These are phyloP conservation scores for Leccinellum rugosiceps DNA, from an alignment of 768 basidiomycete species.

Conservation along the genomic window DNA sequence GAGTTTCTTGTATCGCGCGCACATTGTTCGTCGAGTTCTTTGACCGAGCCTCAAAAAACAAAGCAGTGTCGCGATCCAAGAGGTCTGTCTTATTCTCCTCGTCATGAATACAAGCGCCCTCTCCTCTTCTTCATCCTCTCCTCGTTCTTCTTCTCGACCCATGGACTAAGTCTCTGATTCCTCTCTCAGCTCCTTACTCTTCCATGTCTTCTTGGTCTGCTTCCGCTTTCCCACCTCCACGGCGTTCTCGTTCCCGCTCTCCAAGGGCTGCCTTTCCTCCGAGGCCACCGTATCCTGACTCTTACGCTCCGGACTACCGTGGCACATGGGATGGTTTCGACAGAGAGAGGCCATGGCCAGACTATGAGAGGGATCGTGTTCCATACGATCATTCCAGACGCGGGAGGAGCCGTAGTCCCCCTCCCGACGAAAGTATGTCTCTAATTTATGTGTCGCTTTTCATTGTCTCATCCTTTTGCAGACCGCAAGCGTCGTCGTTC, in stretches of 20 bases:
- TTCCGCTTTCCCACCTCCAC: conserved; percentile 66
- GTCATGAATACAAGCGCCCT: conserved; percentile 76
- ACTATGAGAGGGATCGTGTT: conserved; percentile 66
- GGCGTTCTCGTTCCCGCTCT: conserved; percentile 82
- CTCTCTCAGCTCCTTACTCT: conserved; percentile 40
- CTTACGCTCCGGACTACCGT: conserved; percentile 58
- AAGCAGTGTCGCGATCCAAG: conserved; percentile 55
- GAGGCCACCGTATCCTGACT: conserved; percentile 55
- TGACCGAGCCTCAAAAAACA: conserved; percentile 34
- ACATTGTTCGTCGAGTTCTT: conserved; percentile 38
- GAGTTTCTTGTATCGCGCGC: conserved; percentile 58
- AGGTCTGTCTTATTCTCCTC: conserved; percentile 80
- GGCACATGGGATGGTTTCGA: conserved; percentile 71
- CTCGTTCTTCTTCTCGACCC: conserved; percentile 43
- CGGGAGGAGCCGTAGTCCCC: conserved; percentile 76
- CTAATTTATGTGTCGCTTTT: neutral
- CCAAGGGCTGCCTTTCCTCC: conserved; percentile 52
- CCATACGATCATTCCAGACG: conserved; percentile 67
- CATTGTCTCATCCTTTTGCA: conserved; percentile 24
- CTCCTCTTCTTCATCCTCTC: conserved; percentile 52
- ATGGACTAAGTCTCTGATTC: conserved; percentile 44
- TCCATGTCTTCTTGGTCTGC: conserved; percentile 77
- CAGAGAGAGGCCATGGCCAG: conserved; percentile 62
- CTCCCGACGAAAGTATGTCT: conserved; percentile 58
- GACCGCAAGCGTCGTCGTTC: conserved; percentile 81